A percentile compares a stretch with the other conserved stretches of the same genome.
Evolutionary conservation across 139 green algal species (phyloP).

Genomic region (Micromonas commoda): DNA sequence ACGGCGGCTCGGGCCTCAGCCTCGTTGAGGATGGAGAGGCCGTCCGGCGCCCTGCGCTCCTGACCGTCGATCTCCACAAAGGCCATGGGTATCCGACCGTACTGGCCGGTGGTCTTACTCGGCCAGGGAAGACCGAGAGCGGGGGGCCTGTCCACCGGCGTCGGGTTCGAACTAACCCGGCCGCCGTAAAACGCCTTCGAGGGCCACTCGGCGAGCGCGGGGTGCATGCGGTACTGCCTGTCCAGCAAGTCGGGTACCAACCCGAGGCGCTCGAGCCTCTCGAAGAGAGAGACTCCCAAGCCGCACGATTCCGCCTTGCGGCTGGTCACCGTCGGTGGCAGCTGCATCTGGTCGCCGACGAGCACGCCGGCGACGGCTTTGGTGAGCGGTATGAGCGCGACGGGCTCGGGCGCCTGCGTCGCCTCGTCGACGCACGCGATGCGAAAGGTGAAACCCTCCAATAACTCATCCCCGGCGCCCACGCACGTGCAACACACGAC

Average conservation of each 20-base stretch:
- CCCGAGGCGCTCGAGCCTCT: constrained; percentile 51
- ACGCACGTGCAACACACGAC: constrained; percentile 43
- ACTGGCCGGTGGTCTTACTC: too few species aligned
- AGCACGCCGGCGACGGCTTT: constrained; percentile 56
- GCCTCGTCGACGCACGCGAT: constrained; percentile 89
- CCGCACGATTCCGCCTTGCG: constrained; percentile 38
- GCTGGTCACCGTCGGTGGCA: constrained; percentile 81
- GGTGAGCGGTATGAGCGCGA: constrained; percentile 72
- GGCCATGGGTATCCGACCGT: background rate
- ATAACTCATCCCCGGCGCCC: constrained; percentile 34
- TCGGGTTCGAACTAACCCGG: constrained; percentile 32
- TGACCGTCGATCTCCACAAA: constrained; percentile 4
- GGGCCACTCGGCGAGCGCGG: constrained; percentile 36
- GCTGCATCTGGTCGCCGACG: constrained; percentile 81
- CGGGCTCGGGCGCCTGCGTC: constrained; percentile 72
- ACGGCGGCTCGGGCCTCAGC: background rate
- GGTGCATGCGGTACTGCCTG: constrained; percentile 76
- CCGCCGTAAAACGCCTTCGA: constrained; percentile 56
- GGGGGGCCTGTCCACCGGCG: background rate
- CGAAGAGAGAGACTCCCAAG: constrained; percentile 75
- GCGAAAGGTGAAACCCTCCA: constrained; percentile 47
- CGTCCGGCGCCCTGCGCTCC: constrained; percentile 13
- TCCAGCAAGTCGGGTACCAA: constrained; percentile 72
- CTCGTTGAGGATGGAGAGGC: constrained; percentile 1
- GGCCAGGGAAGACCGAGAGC: background rate